Conservation (phyloP, 345 rosid species). For the Sisymbrium irio region DNA sequence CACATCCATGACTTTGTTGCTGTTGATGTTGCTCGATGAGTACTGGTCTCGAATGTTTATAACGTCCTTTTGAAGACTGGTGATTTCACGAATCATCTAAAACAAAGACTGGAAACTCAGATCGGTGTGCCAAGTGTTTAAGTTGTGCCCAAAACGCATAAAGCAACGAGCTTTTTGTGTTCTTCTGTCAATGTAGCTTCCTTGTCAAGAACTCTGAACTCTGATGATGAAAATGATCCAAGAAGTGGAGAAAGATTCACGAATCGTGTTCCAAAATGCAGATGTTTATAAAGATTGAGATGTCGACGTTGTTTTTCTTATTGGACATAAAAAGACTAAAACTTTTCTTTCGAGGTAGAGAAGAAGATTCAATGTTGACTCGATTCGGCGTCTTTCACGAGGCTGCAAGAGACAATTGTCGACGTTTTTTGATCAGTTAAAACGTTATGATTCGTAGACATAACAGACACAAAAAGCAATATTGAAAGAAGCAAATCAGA, state of each 20-base stretch:
- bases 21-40: constrained; percentile 7
- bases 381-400: neutral
- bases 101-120: constrained; percentile 2
- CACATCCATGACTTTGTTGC: constrained; percentile 22
- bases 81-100: too few relatives aligned
- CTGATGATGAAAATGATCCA: neutral
- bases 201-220: constrained; percentile 1
- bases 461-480: neutral
- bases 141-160: too few relatives aligned
- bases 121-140: too few relatives aligned
- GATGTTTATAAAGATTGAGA: neutral
- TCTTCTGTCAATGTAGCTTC: constrained; percentile 16
- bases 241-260: neutral
- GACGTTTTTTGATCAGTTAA: neutral
- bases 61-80: constrained; percentile 17
- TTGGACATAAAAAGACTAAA: neutral
- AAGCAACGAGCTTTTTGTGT: neutral
- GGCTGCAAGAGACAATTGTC: constrained; percentile 7
- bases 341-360: neutral
- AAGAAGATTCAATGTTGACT: neutral
- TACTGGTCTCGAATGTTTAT: constrained; percentile 17
- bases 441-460: neutral
- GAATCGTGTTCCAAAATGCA: neutral
- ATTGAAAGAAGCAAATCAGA: neutral
- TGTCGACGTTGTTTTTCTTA: neutral